Conservation (phyloP, 23 red algal species). For the Gracilaria gracilis region DNA sequence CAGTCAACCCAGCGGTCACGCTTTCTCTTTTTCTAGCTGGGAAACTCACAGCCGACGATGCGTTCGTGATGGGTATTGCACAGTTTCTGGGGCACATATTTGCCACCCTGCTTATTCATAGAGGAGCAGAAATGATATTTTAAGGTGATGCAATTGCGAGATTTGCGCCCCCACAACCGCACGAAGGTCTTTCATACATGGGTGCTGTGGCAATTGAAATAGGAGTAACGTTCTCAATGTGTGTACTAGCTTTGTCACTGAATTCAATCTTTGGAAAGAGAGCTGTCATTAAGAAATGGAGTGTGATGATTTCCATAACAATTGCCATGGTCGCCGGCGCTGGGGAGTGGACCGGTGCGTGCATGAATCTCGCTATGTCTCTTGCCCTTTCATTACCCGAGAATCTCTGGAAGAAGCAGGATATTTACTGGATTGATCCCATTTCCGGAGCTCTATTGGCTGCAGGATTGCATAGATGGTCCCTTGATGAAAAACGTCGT, state of each 20-base stretch:
- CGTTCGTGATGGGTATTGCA: conserved; percentile 41
- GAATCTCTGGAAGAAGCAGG: conserved; percentile 32
- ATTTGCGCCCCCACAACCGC: conserved; percentile 48
- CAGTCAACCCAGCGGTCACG: conserved; percentile 54
- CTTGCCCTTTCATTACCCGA: conserved; percentile 49
- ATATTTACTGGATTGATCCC: conserved; percentile 62
- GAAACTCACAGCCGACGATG: conserved; percentile 13
- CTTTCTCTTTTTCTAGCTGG: conserved; percentile 17
- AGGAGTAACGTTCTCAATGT: conserved; percentile 38
- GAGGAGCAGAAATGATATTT: conserved; percentile 40
- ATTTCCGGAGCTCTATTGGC: conserved; percentile 42
- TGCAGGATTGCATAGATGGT: conserved; percentile 21
- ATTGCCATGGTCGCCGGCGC: conserved; percentile 28
- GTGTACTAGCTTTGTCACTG: conserved; percentile 33
- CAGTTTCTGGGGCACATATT: conserved; percentile 46
- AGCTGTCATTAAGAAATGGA: conserved; percentile 55
- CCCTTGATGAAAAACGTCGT: conserved; percentile 3
- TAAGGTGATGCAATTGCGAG: conserved; percentile 1
- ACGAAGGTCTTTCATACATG: conserved; percentile 19
- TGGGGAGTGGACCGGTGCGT: conserved; percentile 56
- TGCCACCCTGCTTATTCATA: conserved; percentile 9
- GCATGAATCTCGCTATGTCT: conserved; percentile 71
- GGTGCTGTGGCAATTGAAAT: conserved; percentile 49
- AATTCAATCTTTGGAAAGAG: conserved; percentile 43
- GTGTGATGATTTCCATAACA: conserved; percentile 28